Evolutionary conservation across 495 filamentous ascomycete species (phyloP).

Genomic region (Terfezia claveryi): DNA sequence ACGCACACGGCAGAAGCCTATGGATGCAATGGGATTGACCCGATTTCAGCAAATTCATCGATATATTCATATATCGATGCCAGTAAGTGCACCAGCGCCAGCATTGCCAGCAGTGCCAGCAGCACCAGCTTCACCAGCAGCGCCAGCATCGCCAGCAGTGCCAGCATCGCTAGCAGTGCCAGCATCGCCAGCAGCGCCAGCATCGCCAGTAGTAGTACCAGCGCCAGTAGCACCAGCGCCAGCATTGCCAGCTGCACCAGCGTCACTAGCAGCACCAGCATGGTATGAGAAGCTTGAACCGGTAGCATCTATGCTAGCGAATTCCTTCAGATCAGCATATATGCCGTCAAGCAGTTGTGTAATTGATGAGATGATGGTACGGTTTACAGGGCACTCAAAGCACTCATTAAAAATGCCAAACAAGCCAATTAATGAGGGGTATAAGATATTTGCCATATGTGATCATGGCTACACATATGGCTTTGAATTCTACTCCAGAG

Average conservation of each 20-base stretch:
- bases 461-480: slow-evolving; percentile 1
- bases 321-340: not conserved
- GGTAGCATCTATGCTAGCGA: not conserved
- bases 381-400: not conserved
- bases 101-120: no score
- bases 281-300: slow-evolving; percentile 7
- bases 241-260: not conserved
- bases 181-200: no score
- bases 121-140: no score
- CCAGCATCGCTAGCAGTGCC: no score
- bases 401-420: slow-evolving; percentile 4
- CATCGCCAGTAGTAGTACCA: no score
- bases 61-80: no score
- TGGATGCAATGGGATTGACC: slow-evolving; percentile 1
- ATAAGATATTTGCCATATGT: no score
- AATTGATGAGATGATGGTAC: slow-evolving; percentile 5
- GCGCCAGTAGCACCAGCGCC: not conserved
- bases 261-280: not conserved
- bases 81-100: no score
- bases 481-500: not conserved
- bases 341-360: not conserved
- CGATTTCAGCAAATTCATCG: no score
- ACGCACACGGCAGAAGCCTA: not conserved
- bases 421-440: no score
- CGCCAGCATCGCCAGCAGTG: no score